Base-by-base conservation (phyloP, 169 alveolate species). In the Plasmodium adleri region DNA sequence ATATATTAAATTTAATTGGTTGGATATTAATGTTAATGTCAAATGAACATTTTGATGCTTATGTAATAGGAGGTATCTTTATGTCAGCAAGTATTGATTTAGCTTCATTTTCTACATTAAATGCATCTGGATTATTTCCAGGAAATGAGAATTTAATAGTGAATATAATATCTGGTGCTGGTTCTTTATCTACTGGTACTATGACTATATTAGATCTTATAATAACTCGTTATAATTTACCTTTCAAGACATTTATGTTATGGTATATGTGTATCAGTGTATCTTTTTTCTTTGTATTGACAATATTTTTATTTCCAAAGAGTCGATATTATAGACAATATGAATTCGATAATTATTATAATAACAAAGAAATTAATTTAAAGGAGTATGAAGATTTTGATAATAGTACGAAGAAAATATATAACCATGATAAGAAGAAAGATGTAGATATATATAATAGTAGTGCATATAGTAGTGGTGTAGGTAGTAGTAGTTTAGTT, bases 71-170 rank as follows among this genome's bases (percentile, higher is more conserved):
- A 28, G 91, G 91, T 4, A 63, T 92, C 0, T 63, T 88, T 24
- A 63, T 89, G 50, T 94, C 93, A 3, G 90, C 90, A 9, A 93
- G 95, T 15, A 88, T 92, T 32, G 95, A 92, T 58, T 45, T 80
- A 72, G 88, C 76, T 0, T 72, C 90, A 15, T 88, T 88, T 63
- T 68, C 95, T 2, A 73, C 91, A 20, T 78, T 92, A 43, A 88
- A 87, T 86, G 88, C 93, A 26, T 74, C 92, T 1, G 78, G 89
- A 1, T 85, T 92, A 88, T 92, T 45, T 74, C 95, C 95, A n/a
- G 87, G 90, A 6, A 74, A 72, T 85, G 93, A 92, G 12, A 73
- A 80, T 72, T 39, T 92, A 45, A 88, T 92, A 43, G 92, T 93
- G 0, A 76, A 92, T 68, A 72, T 92, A 15, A 71, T 92, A 26